Conservation (phyloP, 257 asterid genomes). For the Plantago elongata region DNA sequence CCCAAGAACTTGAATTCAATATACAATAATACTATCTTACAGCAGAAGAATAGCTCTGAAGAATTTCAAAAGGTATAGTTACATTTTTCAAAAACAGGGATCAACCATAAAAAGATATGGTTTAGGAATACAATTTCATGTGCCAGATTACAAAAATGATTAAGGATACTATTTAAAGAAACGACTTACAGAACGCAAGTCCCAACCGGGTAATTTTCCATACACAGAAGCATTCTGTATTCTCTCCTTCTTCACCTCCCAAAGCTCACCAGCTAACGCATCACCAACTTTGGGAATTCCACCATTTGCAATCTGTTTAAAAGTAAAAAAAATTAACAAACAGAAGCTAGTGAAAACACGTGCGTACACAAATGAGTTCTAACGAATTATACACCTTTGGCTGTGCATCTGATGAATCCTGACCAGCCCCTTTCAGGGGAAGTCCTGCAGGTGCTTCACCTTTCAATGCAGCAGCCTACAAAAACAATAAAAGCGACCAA, state of each 20-base stretch:
- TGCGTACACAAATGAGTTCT: conserved; percentile 15
- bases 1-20: too few relatives aligned
- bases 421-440: conserved; percentile 99
- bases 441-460: conserved; percentile 99
- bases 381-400: conserved; percentile 52
- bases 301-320: conserved; percentile 70
- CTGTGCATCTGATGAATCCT: conserved; percentile 89
- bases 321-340: conserved; percentile 11
- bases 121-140: neutral
- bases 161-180: conserved; percentile 3
- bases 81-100: too few relatives aligned
- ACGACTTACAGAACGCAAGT: conserved; percentile 91
- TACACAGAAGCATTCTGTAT: conserved; percentile 74
- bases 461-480: conserved; percentile 97
- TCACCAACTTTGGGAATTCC: conserved; percentile 74
- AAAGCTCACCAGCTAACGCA: conserved; percentile 96
- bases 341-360: conserved; percentile 15
- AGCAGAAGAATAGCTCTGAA: too few relatives aligned
- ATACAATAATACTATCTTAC: too few relatives aligned
- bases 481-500: conserved; percentile 8
- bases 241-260: conserved; percentile 96
- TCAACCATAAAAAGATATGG: neutral
- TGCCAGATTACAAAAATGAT: neutral
- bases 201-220: conserved; percentile 95
- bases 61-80: too few relatives aligned